phyloP scores from a whole-genome alignment of 805 yeast species.

The Ogataea sp. region DNA sequence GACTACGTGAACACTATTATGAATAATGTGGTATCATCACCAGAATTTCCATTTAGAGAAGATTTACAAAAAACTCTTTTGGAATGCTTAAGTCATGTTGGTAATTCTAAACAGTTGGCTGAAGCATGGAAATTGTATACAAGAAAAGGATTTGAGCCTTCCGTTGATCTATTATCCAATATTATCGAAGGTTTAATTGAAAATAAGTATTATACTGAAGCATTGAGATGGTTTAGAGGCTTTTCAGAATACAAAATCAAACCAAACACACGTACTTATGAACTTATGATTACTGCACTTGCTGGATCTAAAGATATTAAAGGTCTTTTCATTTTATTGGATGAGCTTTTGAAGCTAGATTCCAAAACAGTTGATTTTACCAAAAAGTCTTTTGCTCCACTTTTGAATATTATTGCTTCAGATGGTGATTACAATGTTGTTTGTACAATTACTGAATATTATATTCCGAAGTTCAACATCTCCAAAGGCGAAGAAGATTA shows the following conservation, averaged over 20 bases:
- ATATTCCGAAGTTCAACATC: conserved; percentile 17
- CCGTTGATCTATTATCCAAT: conserved; percentile 33
- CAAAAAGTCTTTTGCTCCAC: conserved; percentile 9
- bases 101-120: conserved; percentile 16
- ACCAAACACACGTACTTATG: conserved; percentile 23
- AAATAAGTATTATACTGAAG: conserved; percentile 28
- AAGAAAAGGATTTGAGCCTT: conserved; percentile 40
- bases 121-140: conserved; percentile 34
- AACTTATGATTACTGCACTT: conserved; percentile 25
- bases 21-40: not conserved
- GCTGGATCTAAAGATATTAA: conserved; percentile 29
- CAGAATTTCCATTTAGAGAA: not conserved
- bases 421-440: conserved; percentile 19
- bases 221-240: conserved; percentile 27
- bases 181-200: conserved; percentile 34
- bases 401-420: conserved; percentile 12
- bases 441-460: conserved; percentile 3
- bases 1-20: not conserved
- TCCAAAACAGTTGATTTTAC: conserved; percentile 3
- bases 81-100: not conserved
- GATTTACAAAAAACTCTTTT: not conserved
- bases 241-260: conserved; percentile 23
- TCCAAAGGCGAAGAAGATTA: conserved; percentile 9
- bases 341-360: conserved; percentile 13
- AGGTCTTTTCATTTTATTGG: conserved; percentile 25